These are phyloP conservation scores for Rhizoctonia solani DNA, from an alignment of 1,284 basidiomycete species.

Conservation along the genomic window DNA sequence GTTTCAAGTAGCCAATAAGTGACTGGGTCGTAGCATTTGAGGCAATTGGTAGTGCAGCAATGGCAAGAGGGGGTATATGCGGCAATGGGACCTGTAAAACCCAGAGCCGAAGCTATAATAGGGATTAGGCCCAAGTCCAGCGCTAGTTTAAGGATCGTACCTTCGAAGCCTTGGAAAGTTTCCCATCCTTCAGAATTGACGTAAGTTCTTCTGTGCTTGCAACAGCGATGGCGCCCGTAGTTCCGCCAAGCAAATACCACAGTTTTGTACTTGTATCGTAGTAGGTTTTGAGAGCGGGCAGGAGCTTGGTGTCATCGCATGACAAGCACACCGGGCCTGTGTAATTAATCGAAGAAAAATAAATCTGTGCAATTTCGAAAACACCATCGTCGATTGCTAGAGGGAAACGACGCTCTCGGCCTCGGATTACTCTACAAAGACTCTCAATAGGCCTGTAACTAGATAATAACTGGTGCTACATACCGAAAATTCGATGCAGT, in stretches of 20 bases:
- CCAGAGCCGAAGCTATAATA: conserved; percentile 26
- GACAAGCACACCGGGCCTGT: conserved; percentile 9
- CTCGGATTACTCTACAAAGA: too few relatives aligned
- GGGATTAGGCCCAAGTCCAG: background rate
- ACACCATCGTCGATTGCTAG: conserved; percentile 40
- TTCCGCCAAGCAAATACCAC: conserved; percentile 43
- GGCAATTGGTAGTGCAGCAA: background rate
- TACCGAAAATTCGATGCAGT: background rate
- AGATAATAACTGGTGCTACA: too few relatives aligned
- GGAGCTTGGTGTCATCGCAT: conserved; percentile 39
- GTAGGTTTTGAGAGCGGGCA: conserved; percentile 39
- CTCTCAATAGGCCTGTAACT: too few relatives aligned
- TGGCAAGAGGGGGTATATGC: conserved; percentile 26
- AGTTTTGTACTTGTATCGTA: conserved; percentile 39
- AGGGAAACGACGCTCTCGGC: conserved; percentile 37
- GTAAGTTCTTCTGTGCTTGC: conserved; percentile 37
- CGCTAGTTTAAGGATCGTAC: background rate
- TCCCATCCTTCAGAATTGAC: too few relatives aligned
- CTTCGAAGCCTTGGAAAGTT: conserved; percentile 8
- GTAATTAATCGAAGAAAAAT: background rate
- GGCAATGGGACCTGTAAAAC: conserved; percentile 40
- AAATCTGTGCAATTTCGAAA: conserved; percentile 37
- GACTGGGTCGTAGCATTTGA: conserved; percentile 37
- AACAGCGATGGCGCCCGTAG: conserved; percentile 38
- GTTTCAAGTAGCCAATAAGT: background rate